Percentiles rank a stretch among this genome's conserved stretches.
Conservation (phyloP, 176 grass and related monocot genomes). For the Canna indica region DNA sequence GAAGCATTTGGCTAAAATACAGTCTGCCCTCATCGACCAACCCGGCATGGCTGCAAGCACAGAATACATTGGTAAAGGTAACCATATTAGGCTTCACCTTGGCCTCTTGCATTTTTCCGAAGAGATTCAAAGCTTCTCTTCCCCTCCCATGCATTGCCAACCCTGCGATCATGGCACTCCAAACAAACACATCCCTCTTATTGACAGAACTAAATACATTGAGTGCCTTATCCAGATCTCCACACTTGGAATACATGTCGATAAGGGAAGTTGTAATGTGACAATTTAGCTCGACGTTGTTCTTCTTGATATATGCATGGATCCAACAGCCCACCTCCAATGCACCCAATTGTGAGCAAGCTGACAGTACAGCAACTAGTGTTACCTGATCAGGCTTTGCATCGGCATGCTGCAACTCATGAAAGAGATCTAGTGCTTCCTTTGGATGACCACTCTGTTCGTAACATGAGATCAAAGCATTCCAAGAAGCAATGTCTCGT, state of each 20-base stretch:
- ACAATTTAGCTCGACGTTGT: slow-evolving; percentile 22
- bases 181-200: slow-evolving; percentile 42
- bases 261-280: slow-evolving; percentile 38
- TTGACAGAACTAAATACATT: slow-evolving; percentile 28
- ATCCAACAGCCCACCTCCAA: slow-evolving; percentile 37
- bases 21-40: slow-evolving; percentile 30
- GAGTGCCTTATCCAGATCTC: slow-evolving; percentile 36
- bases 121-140: slow-evolving; percentile 34
- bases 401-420: slow-evolving; percentile 33
- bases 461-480: slow-evolving; percentile 35
- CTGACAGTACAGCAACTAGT: slow-evolving; percentile 28
- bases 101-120: slow-evolving; percentile 32
- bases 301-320: slow-evolving; percentile 18
- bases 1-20: slow-evolving; percentile 38
- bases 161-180: slow-evolving; percentile 53
- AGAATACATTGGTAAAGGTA: slow-evolving; percentile 31
- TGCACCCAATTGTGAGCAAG: slow-evolving; percentile 24
- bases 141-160: slow-evolving; percentile 30
- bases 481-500: slow-evolving; percentile 49
- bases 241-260: slow-evolving; percentile 47
- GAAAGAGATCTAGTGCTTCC: slow-evolving; percentile 37
- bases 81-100: slow-evolving; percentile 35
- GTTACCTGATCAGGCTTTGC: slow-evolving; percentile 35
- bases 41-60: slow-evolving; percentile 40
- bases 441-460: slow-evolving; percentile 22